phyloP scores from a whole-genome alignment of 1,284 basidiomycete genomes.

The Sanguinoderma infundibulare region DNA sequence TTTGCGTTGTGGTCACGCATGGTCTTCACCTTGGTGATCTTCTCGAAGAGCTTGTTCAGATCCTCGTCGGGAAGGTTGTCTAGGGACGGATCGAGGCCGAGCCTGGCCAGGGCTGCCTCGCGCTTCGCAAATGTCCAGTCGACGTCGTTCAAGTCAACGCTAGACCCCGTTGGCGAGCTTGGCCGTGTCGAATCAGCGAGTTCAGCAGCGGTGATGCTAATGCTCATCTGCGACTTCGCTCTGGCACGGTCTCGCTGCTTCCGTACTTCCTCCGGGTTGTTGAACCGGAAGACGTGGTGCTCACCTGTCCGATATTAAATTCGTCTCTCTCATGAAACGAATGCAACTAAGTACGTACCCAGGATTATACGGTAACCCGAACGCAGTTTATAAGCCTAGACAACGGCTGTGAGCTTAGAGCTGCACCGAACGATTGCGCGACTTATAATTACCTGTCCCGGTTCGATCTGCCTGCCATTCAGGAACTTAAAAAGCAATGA shows the following conservation, averaged over 20 bases:
- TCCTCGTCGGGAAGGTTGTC: constrained; percentile 93
- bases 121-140: constrained; percentile 95
- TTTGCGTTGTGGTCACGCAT: constrained; percentile 79
- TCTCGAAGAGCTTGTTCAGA: constrained; percentile 91
- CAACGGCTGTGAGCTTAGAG: constrained; percentile 13
- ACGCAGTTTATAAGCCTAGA: constrained; percentile 77
- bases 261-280: constrained; percentile 93
- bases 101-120: constrained; percentile 84
- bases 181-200: constrained; percentile 70
- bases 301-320: constrained; percentile 63
- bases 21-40: constrained; percentile 91
- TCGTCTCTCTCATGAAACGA: neutral
- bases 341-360: constrained; percentile 47
- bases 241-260: constrained; percentile 84
- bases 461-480: constrained; percentile 87
- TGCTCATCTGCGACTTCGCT: constrained; percentile 67
- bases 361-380: constrained; percentile 97
- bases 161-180: constrained; percentile 72
- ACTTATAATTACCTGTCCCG: constrained; percentile 63
- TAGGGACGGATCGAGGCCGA: constrained; percentile 85
- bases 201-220: constrained; percentile 67
- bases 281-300: constrained; percentile 97
- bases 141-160: constrained; percentile 73
- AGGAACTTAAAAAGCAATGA: constrained; percentile 61
- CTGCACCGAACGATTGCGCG: neutral